Evolutionary conservation across 1,284 basidiomycete genomes (phyloP).

Genomic region (Taiwanofungus camphoratus): DNA sequence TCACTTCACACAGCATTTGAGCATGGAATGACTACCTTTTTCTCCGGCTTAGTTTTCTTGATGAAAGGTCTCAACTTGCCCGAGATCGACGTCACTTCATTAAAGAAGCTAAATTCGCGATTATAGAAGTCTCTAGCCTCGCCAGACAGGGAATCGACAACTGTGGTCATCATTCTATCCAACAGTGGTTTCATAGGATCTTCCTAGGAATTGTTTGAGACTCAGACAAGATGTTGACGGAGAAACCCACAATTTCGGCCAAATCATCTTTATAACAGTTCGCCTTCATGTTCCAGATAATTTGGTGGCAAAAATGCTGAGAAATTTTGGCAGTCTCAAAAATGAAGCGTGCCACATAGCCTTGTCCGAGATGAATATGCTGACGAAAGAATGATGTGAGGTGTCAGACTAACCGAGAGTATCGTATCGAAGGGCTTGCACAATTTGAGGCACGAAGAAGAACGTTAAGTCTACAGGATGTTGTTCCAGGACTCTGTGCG

Average conservation of each 20-base stretch:
- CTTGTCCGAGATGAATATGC: constrained; percentile 32
- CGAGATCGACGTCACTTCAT: constrained; percentile 95
- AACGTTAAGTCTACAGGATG: constrained; percentile 95
- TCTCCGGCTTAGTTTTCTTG: constrained; percentile 94
- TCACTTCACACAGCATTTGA: not conserved
- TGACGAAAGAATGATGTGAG: not conserved
- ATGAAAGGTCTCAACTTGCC: constrained; percentile 97
- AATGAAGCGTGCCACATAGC: constrained; percentile 94
- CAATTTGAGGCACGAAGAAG: constrained; percentile 99
- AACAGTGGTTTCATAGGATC: constrained; percentile 94
- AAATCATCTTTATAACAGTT: constrained; percentile 94
- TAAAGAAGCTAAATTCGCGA: constrained; percentile 94
- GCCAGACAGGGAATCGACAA: constrained; percentile 87
- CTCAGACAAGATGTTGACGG: not conserved
- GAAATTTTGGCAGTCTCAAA: constrained; percentile 98
- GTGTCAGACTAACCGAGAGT: constrained; percentile 57
- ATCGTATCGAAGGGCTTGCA: constrained; percentile 90
- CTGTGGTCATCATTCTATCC: constrained; percentile 81
- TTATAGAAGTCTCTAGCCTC: constrained; percentile 90
- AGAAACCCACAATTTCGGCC: constrained; percentile 62
- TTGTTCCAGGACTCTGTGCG: constrained; percentile 91
- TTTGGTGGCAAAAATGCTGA: constrained; percentile 98
- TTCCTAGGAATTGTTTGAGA: constrained; percentile 44
- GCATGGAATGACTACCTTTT: constrained; percentile 61
- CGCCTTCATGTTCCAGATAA: constrained; percentile 99